Conservation (phyloP, 352 stramenopile species). For the Globisporangium radiosum region DNA sequence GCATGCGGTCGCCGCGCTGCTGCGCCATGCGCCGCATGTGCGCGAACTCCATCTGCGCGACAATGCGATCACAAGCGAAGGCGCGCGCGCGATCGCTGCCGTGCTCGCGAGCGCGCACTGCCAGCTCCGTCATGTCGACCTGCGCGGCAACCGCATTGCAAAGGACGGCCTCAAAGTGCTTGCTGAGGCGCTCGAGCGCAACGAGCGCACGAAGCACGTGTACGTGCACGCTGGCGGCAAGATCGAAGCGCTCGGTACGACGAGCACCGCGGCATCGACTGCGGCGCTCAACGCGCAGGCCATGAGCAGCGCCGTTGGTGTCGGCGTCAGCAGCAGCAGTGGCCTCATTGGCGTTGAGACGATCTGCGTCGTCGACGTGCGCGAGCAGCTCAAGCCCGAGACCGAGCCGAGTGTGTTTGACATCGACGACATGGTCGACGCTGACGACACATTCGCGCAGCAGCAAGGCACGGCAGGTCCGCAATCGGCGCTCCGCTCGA, state of each 20-base stretch:
- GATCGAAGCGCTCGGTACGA: conserved; percentile 91
- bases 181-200: conserved; percentile 91
- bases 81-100: conserved; percentile 89
- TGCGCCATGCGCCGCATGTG: conserved; percentile 88
- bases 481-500: conserved; percentile 8
- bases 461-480: neutral
- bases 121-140: conserved; percentile 82
- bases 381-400: conserved; percentile 62
- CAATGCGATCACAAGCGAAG: conserved; percentile 91
- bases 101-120: conserved; percentile 79
- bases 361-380: conserved; percentile 92
- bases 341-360: conserved; percentile 88
- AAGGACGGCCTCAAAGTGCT: conserved; percentile 91
- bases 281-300: conserved; percentile 41
- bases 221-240: conserved; percentile 95
- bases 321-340: conserved; percentile 12
- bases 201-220: conserved; percentile 91
- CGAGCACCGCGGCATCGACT: conserved; percentile 21
- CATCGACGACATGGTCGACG: conserved; percentile 2
- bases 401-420: conserved; percentile 10
- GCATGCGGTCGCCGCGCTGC: conserved; percentile 90
- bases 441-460: neutral
- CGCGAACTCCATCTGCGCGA: conserved; percentile 89
- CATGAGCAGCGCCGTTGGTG: conserved; percentile 26
- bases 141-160: conserved; percentile 89